Conservation (phyloP, 768 basidiomycete species). For the Calocybe gangraenosa region DNA sequence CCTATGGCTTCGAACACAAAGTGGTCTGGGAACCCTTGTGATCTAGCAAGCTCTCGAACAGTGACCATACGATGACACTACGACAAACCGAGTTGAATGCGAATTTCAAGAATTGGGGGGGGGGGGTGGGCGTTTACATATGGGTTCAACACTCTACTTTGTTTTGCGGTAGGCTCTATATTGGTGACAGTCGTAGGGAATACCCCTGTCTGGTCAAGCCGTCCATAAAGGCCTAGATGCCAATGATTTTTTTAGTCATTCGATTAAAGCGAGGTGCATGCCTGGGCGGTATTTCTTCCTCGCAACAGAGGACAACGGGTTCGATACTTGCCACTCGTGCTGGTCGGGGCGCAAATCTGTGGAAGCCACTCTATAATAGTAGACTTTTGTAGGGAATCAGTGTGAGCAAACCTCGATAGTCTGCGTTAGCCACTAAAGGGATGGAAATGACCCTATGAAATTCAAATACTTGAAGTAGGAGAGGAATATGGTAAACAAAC, state of each 20-base stretch:
- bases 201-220: slow-evolving; percentile 48
- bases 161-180: slow-evolving; percentile 75
- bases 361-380: not conserved
- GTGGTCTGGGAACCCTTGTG: slow-evolving; percentile 78
- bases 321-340: slow-evolving; percentile 57
- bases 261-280: slow-evolving; percentile 18
- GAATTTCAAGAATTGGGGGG: not conserved
- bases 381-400: not conserved
- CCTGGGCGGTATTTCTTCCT: slow-evolving; percentile 48
- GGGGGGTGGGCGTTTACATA: slow-evolving; percentile 42
- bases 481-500: slow-evolving; percentile 29
- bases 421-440: slow-evolving; percentile 52
- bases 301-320: slow-evolving; percentile 57
- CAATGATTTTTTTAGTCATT: not conserved
- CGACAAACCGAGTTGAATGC: not conserved
- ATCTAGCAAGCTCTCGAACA: slow-evolving; percentile 72
- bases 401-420: slow-evolving; percentile 51
- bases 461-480: not conserved
- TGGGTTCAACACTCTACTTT: slow-evolving; percentile 65
- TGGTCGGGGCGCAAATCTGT: slow-evolving; percentile 40
- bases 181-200: slow-evolving; percentile 80
- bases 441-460: slow-evolving; percentile 58
- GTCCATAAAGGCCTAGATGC: slow-evolving; percentile 43
- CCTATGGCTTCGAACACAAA: slow-evolving; percentile 57
- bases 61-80: slow-evolving; percentile 71